Evolutionary conservation across 805 yeast genomes (phyloP), one percentile per base, ranked within the genome.

Genomic region (Yarrowia sp.): DNA sequence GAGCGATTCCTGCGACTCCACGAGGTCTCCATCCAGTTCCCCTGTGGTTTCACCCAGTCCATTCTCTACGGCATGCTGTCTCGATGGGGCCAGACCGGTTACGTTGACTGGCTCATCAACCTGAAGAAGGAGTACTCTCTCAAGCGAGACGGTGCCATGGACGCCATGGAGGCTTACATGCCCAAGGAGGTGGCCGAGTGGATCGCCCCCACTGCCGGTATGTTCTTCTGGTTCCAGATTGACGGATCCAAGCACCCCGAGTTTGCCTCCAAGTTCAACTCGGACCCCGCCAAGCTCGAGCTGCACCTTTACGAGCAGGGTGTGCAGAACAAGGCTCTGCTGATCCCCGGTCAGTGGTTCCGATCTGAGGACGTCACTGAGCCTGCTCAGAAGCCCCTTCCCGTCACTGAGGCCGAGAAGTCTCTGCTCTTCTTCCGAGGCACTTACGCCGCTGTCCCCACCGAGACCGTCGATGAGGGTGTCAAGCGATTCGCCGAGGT

Each of bases 51-150:
- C 74, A 79, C 96, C 22, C 90, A 86, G 75, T 79, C 95, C 10
- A 70, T 88, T 57, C 82, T 87, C 64, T 82, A 87, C 71, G 90
- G 91, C 64, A 77, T 89, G 68, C 81, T 92, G 71, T 84, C 84
- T 67, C 83, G 88, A 70, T 92, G 98, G 98, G 97, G 96, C 65
- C 97, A 92, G 78, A 74, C 75, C 5, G 97, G 97, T 36, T 92
- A 88, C 80, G 70, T 91, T 71, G 92, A 90, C 76, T 92, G 97
- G 97, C 83, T 92, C 73, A 86, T 90, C 68, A 89, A 90, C 66
- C 78, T 84, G 70, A 77, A 87, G 71, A 75, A 76, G 63, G 93
- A 89, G 74, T 93, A 93, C 82, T 86, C 97, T 35, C 82, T 81
- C 72, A 90, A 92, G 80, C 87, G 99, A 79, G 93, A 95, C 74